Evolutionary conservation across 2,329 filamentous ascomycete species (phyloP).

Genomic region (Fusarium metavorans): DNA sequence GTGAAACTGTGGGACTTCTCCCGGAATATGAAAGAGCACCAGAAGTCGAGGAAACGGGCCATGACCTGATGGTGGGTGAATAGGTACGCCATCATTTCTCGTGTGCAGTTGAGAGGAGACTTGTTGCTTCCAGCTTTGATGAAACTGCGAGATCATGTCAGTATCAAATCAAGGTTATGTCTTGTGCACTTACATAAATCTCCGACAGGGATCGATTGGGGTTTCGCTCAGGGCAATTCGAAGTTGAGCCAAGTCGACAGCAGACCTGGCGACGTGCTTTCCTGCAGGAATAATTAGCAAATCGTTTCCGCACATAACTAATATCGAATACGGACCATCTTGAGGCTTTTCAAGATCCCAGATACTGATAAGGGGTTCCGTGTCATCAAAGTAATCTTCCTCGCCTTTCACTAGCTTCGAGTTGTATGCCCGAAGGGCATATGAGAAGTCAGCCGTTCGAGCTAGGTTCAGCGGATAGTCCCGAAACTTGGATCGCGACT

Average conservation of each 20-base stretch:
- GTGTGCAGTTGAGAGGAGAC: not conserved
- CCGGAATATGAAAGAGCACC: not conserved
- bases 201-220: constrained; percentile 4
- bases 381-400: not conserved
- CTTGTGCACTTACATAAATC: constrained; percentile 1
- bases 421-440: not conserved
- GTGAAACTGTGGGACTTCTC: constrained; percentile 9
- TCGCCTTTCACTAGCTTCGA: not conserved
- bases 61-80: constrained; percentile 15
- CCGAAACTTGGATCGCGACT: not conserved
- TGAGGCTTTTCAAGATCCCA: not conserved
- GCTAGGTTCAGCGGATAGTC: constrained; percentile 12
- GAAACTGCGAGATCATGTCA: not conserved
- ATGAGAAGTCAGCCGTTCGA: constrained; percentile 3
- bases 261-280: not conserved
- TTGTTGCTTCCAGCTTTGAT: not conserved
- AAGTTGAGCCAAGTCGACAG: not conserved
- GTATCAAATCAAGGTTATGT: not conserved
- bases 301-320: not conserved
- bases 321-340: not conserved
- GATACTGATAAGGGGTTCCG: not conserved
- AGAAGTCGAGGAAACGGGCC: constrained; percentile 14
- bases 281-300: not conserved
- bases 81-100: constrained; percentile 1
- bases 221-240: not conserved